Conservation (phyloP, 768 basidiomycete genomes). For the Agrocybe praecox region DNA sequence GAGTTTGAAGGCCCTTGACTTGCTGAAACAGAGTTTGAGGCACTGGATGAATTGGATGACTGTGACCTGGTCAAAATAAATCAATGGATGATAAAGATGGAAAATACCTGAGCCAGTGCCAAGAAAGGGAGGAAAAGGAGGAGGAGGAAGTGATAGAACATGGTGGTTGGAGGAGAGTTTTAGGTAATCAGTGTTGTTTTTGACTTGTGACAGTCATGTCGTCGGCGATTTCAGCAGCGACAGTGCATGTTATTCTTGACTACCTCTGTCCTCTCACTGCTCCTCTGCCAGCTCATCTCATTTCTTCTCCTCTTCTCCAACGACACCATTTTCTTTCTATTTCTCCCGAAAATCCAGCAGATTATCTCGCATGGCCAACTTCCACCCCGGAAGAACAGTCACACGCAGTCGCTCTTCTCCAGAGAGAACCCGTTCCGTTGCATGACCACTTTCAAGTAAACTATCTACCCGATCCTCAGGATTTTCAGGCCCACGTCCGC, state of each 20-base stretch:
- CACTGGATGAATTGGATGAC: not conserved
- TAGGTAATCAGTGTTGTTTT: conserved; percentile 27
- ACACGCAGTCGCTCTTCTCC: conserved; percentile 21
- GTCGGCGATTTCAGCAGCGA: conserved; percentile 10
- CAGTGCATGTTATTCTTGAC: conserved; percentile 41
- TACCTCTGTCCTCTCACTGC: conserved; percentile 55
- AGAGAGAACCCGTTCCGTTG: conserved; percentile 12
- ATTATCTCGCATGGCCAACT: conserved; percentile 74
- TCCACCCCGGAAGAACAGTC: conserved; percentile 13
- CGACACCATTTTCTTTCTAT: conserved; percentile 68
- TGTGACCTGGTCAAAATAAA: no score
- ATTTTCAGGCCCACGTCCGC: conserved; percentile 57
- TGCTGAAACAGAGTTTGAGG: no score
- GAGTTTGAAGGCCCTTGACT: conserved; percentile 4
- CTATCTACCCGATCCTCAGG: conserved; percentile 51
- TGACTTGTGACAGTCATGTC: conserved; percentile 18
- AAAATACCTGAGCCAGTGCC: conserved; percentile 43
- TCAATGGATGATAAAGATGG: not conserved
- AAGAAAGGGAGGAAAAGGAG: conserved; percentile 41
- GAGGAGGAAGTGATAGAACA: conserved; percentile 33
- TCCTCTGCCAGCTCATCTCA: conserved; percentile 60
- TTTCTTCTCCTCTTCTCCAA: conserved; percentile 61
- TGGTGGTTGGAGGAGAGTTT: conserved; percentile 24
- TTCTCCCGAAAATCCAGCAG: conserved; percentile 44
- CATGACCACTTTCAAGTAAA: conserved; percentile 25